Conservation (phyloP, 139 green algal species). For the Eudorina sp. region DNA sequence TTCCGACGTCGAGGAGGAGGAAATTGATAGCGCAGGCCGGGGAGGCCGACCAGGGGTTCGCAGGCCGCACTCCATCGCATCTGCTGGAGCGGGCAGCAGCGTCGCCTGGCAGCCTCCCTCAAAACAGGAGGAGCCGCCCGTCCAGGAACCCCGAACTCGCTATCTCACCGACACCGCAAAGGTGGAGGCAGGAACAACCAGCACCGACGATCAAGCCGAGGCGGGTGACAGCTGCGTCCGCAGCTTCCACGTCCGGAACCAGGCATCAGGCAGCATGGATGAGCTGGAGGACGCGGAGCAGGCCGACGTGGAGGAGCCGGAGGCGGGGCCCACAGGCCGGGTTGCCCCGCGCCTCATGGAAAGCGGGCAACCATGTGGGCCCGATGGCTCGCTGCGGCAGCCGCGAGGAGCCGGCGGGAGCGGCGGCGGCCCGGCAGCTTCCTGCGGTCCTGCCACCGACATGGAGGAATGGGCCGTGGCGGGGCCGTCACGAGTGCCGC, state of each 20-base stretch:
- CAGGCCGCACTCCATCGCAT: not conserved
- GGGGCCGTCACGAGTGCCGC: too few species aligned
- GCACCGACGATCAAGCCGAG: not conserved
- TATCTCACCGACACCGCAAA: not conserved
- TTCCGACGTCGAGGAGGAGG: not conserved
- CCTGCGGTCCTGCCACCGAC: too few species aligned
- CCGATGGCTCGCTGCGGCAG: not conserved
- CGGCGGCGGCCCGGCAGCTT: not conserved
- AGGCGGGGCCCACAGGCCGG: too few species aligned
- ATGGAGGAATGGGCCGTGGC: too few species aligned
- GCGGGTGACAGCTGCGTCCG: conserved; percentile 13
- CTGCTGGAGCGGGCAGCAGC: not conserved
- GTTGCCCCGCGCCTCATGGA: not conserved
- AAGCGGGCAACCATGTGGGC: not conserved
- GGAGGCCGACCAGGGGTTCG: not conserved
- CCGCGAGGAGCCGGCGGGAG: not conserved
- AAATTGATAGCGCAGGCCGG: not conserved
- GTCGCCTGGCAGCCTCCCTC: not conserved
- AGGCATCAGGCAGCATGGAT: conserved; percentile 8
- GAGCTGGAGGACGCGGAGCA: not conserved
- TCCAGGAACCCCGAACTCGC: not conserved
- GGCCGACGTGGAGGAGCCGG: too few species aligned
- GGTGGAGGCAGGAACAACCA: not conserved
- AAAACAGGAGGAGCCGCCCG: not conserved
- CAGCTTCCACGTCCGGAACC: conserved; percentile 10